phyloP scores from a whole-genome alignment of 352 stramenopile genomes.

The Pythium folliculosum region DNA sequence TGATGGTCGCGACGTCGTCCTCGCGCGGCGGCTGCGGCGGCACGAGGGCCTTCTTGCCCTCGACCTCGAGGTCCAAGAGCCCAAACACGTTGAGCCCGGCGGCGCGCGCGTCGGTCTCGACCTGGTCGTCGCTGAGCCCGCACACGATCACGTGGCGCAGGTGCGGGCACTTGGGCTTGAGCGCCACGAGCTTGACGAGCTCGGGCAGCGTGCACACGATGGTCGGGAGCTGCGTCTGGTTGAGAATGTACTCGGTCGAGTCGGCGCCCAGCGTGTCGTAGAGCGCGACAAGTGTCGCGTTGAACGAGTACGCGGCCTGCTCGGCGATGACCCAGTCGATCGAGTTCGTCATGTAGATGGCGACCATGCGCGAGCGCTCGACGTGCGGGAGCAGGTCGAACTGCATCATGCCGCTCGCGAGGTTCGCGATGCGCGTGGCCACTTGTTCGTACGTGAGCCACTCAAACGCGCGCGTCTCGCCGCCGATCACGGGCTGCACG shows the following conservation, averaged over 20 bases:
- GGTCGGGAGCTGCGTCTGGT: slow-evolving; percentile 69
- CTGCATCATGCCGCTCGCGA: slow-evolving; percentile 49
- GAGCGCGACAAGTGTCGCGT: slow-evolving; percentile 52
- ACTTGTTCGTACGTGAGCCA: slow-evolving; percentile 68
- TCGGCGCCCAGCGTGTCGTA: slow-evolving; percentile 83
- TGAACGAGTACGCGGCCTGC: slow-evolving; percentile 67
- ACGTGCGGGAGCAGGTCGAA: slow-evolving; percentile 42
- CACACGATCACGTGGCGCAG: slow-evolving; percentile 53
- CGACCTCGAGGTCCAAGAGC: slow-evolving; percentile 42
- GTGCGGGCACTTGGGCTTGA: slow-evolving; percentile 44
- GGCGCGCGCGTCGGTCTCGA: slow-evolving; percentile 35
- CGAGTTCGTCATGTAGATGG: slow-evolving; percentile 97
- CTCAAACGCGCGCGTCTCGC: slow-evolving; percentile 36
- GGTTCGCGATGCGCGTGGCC: slow-evolving; percentile 34
- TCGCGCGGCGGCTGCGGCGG: slow-evolving; percentile 34
- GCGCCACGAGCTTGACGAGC: slow-evolving; percentile 46
- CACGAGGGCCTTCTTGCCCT: slow-evolving; percentile 37
- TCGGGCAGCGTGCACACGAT: slow-evolving; percentile 66
- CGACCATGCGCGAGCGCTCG: slow-evolving; percentile 73
- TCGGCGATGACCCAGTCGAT: slow-evolving; percentile 95
- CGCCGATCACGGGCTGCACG: slow-evolving; percentile 38
- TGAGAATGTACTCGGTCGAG: slow-evolving; percentile 73
- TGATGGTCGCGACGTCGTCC: slow-evolving; percentile 91
- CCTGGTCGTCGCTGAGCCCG: slow-evolving; percentile 36
- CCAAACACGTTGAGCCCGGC: slow-evolving; percentile 43